A percentile compares a stretch with the other conserved stretches of the same genome.
phyloP scores from a whole-genome alignment of 805 yeast species.

The Candida suzukii region DNA sequence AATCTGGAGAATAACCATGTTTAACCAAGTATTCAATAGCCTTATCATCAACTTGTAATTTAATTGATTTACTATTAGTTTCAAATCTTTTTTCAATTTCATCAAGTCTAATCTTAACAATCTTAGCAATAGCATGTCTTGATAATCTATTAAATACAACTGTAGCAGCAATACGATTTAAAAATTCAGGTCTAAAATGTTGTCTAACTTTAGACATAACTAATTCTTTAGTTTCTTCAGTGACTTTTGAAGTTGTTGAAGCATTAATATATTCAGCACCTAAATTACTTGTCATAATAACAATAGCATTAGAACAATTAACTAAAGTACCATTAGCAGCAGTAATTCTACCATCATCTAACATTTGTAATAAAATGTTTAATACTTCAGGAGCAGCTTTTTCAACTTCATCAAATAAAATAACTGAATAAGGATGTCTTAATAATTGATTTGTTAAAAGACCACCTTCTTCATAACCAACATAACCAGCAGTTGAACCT shows the following conservation, averaged over 20 bases:
- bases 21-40: slow-evolving; percentile 79
- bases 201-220: slow-evolving; percentile 80
- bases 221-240: slow-evolving; percentile 58
- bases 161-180: slow-evolving; percentile 91
- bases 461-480: slow-evolving; percentile 98
- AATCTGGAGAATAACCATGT: slow-evolving; percentile 84
- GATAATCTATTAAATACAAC: slow-evolving; percentile 91
- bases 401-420: slow-evolving; percentile 94
- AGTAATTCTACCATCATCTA: slow-evolving; percentile 95
- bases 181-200: slow-evolving; percentile 96
- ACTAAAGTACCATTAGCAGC: slow-evolving; percentile 91
- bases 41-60: slow-evolving; percentile 61
- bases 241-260: slow-evolving; percentile 53
- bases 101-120: slow-evolving; percentile 74
- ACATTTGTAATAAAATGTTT: slow-evolving; percentile 82
- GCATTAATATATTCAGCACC: slow-evolving; percentile 88
- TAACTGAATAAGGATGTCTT: slow-evolving; percentile 92
- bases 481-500: slow-evolving; percentile 97
- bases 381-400: slow-evolving; percentile 98
- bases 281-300: slow-evolving; percentile 94
- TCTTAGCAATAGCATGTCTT: slow-evolving; percentile 84
- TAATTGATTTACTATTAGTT: slow-evolving; percentile 72
- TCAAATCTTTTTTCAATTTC: slow-evolving; percentile 86
- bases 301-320: slow-evolving; percentile 85
- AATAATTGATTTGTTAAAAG: slow-evolving; percentile 86